phyloP scores from a whole-genome alignment of 331 rosid genomes.

The Cucumis variabilis region DNA sequence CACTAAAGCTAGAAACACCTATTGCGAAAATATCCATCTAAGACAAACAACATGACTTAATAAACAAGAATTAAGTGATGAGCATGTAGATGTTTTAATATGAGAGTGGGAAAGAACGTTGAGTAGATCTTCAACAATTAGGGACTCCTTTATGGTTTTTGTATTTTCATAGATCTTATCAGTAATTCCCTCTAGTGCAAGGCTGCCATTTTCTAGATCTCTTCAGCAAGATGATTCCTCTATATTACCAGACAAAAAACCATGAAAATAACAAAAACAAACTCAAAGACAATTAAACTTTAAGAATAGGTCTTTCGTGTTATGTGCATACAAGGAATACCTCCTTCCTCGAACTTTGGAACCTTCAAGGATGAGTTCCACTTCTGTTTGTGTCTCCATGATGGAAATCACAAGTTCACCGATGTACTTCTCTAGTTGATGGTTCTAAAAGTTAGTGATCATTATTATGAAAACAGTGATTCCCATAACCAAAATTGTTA shows the following conservation, averaged over 20 bases:
- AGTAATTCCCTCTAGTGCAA: too few species aligned
- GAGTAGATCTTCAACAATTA: too few species aligned
- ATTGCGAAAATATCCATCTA: too few species aligned
- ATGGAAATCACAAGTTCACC: conserved; percentile 64
- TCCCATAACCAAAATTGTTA: not conserved
- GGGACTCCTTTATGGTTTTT: not conserved
- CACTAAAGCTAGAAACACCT: too few species aligned
- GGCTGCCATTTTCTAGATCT: not conserved
- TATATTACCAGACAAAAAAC: not conserved
- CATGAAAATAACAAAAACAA: not conserved
- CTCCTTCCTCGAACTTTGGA: conserved; percentile 12
- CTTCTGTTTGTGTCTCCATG: conserved; percentile 32
- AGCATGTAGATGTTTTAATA: not conserved
- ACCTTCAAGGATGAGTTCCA: conserved; percentile 24
- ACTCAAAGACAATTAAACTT: not conserved
- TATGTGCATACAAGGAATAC: conserved; percentile 9
- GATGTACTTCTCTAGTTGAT: conserved; percentile 79
- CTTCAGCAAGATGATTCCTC: conserved; percentile 11
- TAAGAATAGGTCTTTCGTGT: not conserved
- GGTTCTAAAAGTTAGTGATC: conserved; percentile 24
- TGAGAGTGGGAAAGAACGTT: too few species aligned
- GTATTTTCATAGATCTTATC: too few species aligned
- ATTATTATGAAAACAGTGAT: conserved; percentile 25
- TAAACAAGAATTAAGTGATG: not conserved
- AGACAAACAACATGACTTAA: not conserved